Percentiles rank a stretch among this genome's conserved stretches.
Evolutionary conservation across 345 rosid genomes (phyloP).

Genomic region (Fremontodendron californicum): DNA sequence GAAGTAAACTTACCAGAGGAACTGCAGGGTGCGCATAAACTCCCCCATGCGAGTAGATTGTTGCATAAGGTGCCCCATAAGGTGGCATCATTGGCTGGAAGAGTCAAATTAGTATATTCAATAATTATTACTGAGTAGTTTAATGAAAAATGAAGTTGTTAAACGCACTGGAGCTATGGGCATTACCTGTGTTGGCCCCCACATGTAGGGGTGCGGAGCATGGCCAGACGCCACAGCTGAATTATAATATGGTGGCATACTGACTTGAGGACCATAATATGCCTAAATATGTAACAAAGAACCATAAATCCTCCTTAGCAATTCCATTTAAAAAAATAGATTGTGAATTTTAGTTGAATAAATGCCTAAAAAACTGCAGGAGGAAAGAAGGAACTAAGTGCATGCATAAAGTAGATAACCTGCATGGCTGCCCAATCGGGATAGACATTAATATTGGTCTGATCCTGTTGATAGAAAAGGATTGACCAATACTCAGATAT

Average conservation of each 20-base stretch:
- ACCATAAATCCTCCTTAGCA: slow-evolving; percentile 15
- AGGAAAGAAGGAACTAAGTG: background rate
- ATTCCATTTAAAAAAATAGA: background rate
- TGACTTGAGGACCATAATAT: slow-evolving; percentile 78
- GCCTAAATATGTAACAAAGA: slow-evolving; percentile 48
- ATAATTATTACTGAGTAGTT: background rate
- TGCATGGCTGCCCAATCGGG: slow-evolving; percentile 95
- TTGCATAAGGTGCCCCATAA: slow-evolving; percentile 72
- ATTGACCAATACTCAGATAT: slow-evolving; percentile 28
- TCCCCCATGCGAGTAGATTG: slow-evolving; percentile 75
- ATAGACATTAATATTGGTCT: slow-evolving; percentile 63
- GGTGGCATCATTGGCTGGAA: slow-evolving; percentile 85
- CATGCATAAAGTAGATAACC: slow-evolving; percentile 40
- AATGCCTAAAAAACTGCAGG: background rate
- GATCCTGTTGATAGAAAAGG: slow-evolving; percentile 57
- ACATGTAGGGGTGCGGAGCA: slow-evolving; percentile 79
- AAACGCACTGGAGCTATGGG: background rate
- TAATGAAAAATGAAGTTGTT: background rate
- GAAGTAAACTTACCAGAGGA: slow-evolving; percentile 54
- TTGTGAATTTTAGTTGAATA: background rate
- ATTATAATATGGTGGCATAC: slow-evolving; percentile 72
- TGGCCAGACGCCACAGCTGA: slow-evolving; percentile 79
- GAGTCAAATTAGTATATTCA: slow-evolving; percentile 13
- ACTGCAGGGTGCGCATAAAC: slow-evolving; percentile 86
- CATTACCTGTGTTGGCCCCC: slow-evolving; percentile 86